Base-by-base conservation (phyloP, 768 basidiomycete genomes). In the Phaeotremella fagi region DNA sequence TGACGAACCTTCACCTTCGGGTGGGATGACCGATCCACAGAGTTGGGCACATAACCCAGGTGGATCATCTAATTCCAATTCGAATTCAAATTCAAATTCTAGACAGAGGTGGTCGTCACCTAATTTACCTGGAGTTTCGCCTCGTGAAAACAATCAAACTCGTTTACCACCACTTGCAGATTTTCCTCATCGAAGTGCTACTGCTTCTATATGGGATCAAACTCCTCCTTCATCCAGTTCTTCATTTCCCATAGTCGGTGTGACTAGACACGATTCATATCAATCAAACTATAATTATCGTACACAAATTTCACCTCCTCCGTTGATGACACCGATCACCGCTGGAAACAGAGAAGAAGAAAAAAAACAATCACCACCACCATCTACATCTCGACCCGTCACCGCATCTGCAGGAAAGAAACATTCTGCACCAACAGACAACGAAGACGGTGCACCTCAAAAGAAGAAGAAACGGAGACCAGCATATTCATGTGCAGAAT, bases 391-490 rank as follows among this genome's bases (percentile, higher is more conserved):
- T 15, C 12, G 45, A 3, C 29, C 47, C 11, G n/a, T 23, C 1
- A 4, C 48, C n/a, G 29, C 53, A 4, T 41, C 53, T 3, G 47
- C 45, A 24, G 20, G 16, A 23, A n/a, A n/a, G n/a, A 54, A 53
- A 20, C 48, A 52, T 33, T n/a, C 48, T 22, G 48, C 49, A 1
- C 46, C 58, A 16, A 35, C 47, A 16, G 7, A 18, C 16, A 44
- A 52, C 12, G 23, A 46, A 6, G 61, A 55, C 33, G n/a, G n/a
- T n/a, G 26, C 43, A 6, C 20, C 43, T 9, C 45, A 51, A 35
- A 73, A 71, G 56, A 64, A 68, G 54, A 74, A 74, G 58, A 74
- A 74, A 50, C 43, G 69, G n/a, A 37, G 72, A 28, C 55, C 71
- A 9, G 72, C 72, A 14, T 51, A 72, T 24, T 57, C 58, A 18